These are phyloP conservation scores for Annulohypoxylon truncatum DNA, from an alignment of 2,329 filamentous ascomycete species.

Conservation along the genomic window DNA sequence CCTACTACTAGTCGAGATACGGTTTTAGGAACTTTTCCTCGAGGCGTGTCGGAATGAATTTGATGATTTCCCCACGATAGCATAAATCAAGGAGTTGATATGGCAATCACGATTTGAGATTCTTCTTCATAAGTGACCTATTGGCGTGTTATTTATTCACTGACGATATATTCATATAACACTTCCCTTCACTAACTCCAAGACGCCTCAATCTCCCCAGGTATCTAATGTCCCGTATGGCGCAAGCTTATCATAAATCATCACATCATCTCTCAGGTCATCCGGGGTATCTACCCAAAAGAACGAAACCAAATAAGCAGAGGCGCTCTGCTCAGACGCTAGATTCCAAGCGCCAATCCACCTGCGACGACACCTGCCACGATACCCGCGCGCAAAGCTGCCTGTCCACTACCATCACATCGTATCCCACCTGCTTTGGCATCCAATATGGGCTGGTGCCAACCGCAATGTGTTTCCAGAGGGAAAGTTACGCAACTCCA, in stretches of 20 bases:
- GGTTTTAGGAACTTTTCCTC: constrained; percentile 34
- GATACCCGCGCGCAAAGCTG: constrained; percentile 24
- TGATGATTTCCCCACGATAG: constrained; percentile 51
- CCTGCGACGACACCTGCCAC: constrained; percentile 35
- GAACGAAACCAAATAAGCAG: not conserved
- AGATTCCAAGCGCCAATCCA: constrained; percentile 31
- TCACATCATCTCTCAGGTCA: constrained; percentile 3
- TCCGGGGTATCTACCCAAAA: constrained; percentile 16
- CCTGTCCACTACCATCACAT: constrained; percentile 20
- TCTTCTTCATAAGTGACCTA: constrained; percentile 31
- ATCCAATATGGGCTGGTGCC: constrained; percentile 53
- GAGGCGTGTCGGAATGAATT: constrained; percentile 49
- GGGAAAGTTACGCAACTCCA: constrained; percentile 52
- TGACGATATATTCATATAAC: not conserved
- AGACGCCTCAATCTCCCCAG: constrained; percentile 26
- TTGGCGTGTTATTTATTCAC: not conserved
- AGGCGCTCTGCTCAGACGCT: not conserved
- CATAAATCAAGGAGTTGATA: constrained; percentile 52
- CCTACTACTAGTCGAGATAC: constrained; percentile 34
- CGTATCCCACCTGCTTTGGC: constrained; percentile 24
- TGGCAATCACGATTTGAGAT: constrained; percentile 25
- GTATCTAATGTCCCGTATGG: constrained; percentile 25
- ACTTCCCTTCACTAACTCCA: constrained; percentile 11
- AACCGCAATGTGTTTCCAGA: constrained; percentile 53
- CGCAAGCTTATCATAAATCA: constrained; percentile 6